Evolutionary conservation across 306 rosid species (phyloP).

Genomic region (Cercis canadensis): DNA sequence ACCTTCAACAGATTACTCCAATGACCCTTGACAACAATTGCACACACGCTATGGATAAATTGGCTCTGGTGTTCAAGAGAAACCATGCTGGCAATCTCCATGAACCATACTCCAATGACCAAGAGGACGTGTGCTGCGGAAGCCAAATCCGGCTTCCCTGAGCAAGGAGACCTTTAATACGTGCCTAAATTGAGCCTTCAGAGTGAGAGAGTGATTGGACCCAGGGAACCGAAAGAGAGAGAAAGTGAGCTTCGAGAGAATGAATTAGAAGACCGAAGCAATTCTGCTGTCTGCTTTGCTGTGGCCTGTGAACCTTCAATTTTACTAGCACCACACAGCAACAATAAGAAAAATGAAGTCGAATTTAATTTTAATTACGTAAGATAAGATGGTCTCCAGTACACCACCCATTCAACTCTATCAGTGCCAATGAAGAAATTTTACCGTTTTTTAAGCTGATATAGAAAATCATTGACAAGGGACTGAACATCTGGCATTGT

Average conservation of each 20-base stretch:
- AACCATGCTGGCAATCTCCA: constrained; percentile 45
- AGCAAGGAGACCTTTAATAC: no score
- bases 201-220: no score
- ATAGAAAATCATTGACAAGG: constrained; percentile 75
- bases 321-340: constrained; percentile 58
- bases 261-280: constrained; percentile 49
- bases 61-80: constrained; percentile 39
- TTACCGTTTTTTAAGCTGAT: constrained; percentile 82
- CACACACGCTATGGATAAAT: constrained; percentile 52
- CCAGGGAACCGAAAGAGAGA: no score
- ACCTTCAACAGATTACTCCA: constrained; percentile 65
- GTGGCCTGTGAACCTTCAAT: constrained; percentile 96
- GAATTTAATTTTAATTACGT: neutral
- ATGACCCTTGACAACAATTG: constrained; percentile 66
- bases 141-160: no score
- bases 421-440: constrained; percentile 17
- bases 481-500: constrained; percentile 89
- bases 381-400: constrained; percentile 8
- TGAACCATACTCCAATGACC: no score
- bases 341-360: neutral
- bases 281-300: constrained; percentile 82
- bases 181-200: no score
- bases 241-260: no score
- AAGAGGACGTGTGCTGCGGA: no score
- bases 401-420: constrained; percentile 26